These are phyloP conservation scores for Rhodosporidiobolus odoratus DNA, from an alignment of 768 basidiomycete genomes.

Conservation along the genomic window DNA sequence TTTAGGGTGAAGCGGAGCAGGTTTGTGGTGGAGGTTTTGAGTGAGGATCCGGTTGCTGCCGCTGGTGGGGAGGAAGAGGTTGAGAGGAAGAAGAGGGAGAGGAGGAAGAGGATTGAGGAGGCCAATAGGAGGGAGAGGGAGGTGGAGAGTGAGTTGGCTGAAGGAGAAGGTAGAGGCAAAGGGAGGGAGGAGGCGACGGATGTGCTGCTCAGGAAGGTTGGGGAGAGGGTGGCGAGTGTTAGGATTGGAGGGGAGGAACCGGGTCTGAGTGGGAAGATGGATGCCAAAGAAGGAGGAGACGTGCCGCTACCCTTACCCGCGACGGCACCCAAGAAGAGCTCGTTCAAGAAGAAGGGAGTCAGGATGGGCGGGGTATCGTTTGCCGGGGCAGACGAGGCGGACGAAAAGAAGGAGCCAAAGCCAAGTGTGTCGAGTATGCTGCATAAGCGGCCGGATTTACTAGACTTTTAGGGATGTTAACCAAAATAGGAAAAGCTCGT, in stretches of 20 bases:
- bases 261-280: not conserved
- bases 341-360: slow-evolving; percentile 6
- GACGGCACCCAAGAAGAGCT: not conserved
- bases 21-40: slow-evolving; percentile 83
- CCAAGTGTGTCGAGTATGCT: slow-evolving; percentile 22
- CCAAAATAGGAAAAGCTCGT: too few species aligned
- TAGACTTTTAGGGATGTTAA: slow-evolving; percentile 33
- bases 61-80: slow-evolving; percentile 15
- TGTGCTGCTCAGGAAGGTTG: slow-evolving; percentile 2
- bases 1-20: slow-evolving; percentile 87
- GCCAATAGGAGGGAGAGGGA: slow-evolving; percentile 31
- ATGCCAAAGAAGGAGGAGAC: not conserved
- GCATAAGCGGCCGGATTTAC: slow-evolving; percentile 22
- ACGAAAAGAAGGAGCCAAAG: not conserved
- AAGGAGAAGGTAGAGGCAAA: too few species aligned
- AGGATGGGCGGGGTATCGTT: slow-evolving; percentile 16
- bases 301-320: not conserved
- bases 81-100: slow-evolving; percentile 12
- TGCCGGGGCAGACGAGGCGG: not conserved
- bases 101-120: slow-evolving; percentile 18
- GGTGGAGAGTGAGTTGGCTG: not conserved
- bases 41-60: slow-evolving; percentile 49
- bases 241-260: slow-evolving; percentile 2
- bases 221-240: not conserved
- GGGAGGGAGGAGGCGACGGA: slow-evolving; percentile 15